A percentile compares a stretch with the other conserved stretches of the same genome.
Evolutionary conservation across 192 early-diverging fungal genomes (phyloP).

Genomic region (Pilobolus umbonatus): DNA sequence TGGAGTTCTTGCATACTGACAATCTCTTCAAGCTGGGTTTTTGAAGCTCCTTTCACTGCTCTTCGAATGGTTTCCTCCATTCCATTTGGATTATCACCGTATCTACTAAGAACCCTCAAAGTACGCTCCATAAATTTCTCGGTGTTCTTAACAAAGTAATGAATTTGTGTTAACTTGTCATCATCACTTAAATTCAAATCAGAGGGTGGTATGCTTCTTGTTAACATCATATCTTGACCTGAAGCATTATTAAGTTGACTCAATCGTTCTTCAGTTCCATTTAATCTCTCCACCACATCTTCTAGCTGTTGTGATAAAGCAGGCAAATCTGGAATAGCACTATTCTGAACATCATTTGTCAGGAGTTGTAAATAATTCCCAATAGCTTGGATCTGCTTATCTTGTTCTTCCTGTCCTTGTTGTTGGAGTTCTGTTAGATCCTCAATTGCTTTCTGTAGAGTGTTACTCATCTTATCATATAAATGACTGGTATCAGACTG

Average conservation of each 20-base stretch:
- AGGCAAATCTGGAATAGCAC: slow-evolving; percentile 23
- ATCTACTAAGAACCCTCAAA: slow-evolving; percentile 16
- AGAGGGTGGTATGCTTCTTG: not conserved
- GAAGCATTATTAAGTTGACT: not conserved
- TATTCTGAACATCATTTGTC: slow-evolving; percentile 17
- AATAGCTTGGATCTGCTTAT: slow-evolving; percentile 20
- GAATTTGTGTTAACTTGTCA: slow-evolving; percentile 1
- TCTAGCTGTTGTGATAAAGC: slow-evolving; percentile 19
- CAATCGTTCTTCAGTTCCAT: slow-evolving; percentile 19
- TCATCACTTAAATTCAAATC: not conserved
- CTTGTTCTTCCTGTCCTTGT: slow-evolving; percentile 17
- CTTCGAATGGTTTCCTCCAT: slow-evolving; percentile 27
- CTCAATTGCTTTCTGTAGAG: not conserved
- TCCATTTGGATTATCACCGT: slow-evolving; percentile 17
- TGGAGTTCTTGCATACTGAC: slow-evolving; percentile 4
- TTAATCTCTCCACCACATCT: slow-evolving; percentile 19
- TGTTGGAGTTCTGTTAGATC: slow-evolving; percentile 10
- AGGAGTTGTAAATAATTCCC: slow-evolving; percentile 28
- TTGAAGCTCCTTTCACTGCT: slow-evolving; percentile 23
- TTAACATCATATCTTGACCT: not conserved
- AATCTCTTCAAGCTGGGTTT: slow-evolving; percentile 13
- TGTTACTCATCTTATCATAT: not conserved
- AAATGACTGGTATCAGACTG: not conserved
- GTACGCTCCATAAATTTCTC: slow-evolving; percentile 28
- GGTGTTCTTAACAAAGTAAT: slow-evolving; percentile 14